Base-by-base conservation (phyloP, 306 rosid genomes). In the Quercus wislizeni region DNA sequence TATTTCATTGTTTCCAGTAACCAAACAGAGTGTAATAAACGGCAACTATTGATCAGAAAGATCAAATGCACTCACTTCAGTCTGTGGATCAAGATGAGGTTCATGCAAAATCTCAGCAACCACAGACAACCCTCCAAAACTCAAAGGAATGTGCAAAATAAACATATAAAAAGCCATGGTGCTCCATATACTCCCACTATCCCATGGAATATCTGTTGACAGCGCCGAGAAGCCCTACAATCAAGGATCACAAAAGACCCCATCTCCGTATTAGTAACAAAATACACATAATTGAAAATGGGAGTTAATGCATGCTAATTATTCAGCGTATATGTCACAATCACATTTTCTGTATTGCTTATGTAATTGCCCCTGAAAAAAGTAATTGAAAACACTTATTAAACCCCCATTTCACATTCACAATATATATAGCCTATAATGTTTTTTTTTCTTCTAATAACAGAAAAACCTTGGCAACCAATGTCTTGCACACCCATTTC, bases 91-190 rank as follows among this genome's bases (percentile, higher is more conserved):
- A 81, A 92, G 93, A 82, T 19, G 57, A 72, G 91, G 85, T 67
- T 89, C 52, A 67, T 85, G 81, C 72, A 81, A 61, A 25, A 89
- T 43, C 35, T 80, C n/a, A 21, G 97, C 70, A 82, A 87, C 86
- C 21, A 87, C 83, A n/a, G 94, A 83, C 83, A 92, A 85, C 55
- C 97, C 88, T 74, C 97, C 93, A 70, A 94, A 92, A 81, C 98
- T 88, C 84, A 91, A 85, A 87, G 98, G 98, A 79, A 94, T 85
- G 83, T 94, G 98, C 78, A 94, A 77, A 83, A 77, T 88, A 84
- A 91, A 88, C 17, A 88, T 61, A 74, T 92, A 94, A 71, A 92
- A 87, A 61, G 88, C 88, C 91, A 88, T 79, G 55, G 80, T 85
- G 82, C 82, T 88, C 97, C 98, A 92, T 2, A 88, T 59, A 80